Base-by-base conservation (phyloP, 768 basidiomycete species). In the Kwoniella europaea region DNA sequence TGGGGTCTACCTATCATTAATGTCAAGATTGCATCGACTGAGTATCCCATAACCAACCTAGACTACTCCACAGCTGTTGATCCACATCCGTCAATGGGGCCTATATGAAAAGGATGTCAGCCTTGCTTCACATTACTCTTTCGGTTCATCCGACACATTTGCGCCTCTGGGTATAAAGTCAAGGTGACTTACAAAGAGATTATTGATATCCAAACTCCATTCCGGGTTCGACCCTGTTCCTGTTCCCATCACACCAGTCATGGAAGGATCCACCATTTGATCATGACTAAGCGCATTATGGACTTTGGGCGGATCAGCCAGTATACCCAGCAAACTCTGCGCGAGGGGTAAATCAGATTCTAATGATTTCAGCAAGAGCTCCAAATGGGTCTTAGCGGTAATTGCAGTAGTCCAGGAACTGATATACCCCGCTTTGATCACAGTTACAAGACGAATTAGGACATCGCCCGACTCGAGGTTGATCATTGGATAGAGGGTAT, bases 11-110 rank as follows among this genome's bases (percentile, higher is more conserved):
- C 35, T 35, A 4, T 6, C 35, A 35, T 35, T 7, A 35, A 35
- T 35, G 35, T 35, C 35, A 35, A 4, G 63, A 52, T 41, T 64
- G 63, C 46, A 64, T 27, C 4, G 24, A 35, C 20, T 64, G 63
- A 50, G 44, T 52, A 53, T 64, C 63, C 63, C 63, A 64, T 52
- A 64, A 55, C 63, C 63, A 64, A 27, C 63, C 63, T 52, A 64
- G 43, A 64, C 63, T 64, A 41, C 63, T 64, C 63, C 63, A 64
- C 12, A 64, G 41, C 18, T 64, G 46, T 42, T 64, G 63, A 52
- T 64, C 63, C 18, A 52, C 63, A 29, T 53, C 50, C 5, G 63
- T 64, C 63, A 64, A 54, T 12, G 63, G 63, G 12, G 46, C 35
- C 63, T 64, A 44, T n/a, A n/a, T 20, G 12, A 29, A 52, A 16